Evolutionary conservation across 2,329 filamentous ascomycete genomes (phyloP).

Genomic region (Mycosphaerella arachidis): DNA sequence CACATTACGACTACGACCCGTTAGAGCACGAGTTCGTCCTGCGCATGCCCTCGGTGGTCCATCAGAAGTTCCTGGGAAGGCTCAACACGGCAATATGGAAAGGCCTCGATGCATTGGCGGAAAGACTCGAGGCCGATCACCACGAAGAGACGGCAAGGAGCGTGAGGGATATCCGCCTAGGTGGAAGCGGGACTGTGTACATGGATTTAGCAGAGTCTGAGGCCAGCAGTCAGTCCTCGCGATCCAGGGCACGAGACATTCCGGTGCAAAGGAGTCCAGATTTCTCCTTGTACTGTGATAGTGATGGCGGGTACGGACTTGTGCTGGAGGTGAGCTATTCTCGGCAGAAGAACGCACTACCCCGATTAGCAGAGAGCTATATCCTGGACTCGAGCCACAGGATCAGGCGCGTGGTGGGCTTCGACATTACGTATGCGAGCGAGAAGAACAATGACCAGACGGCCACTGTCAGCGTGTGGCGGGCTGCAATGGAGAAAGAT

Average conservation of each 20-base stretch:
- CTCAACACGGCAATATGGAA: constrained; percentile 1
- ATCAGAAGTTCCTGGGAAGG: constrained; percentile 11
- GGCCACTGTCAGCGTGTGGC: constrained; percentile 33
- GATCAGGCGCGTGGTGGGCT: constrained; percentile 32
- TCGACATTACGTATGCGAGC: constrained; percentile 32
- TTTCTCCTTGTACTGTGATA: constrained; percentile 5
- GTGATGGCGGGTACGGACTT: neutral
- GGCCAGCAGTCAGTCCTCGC: constrained; percentile 10
- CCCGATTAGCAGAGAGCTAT: constrained; percentile 32
- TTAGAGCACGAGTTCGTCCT: constrained; percentile 6
- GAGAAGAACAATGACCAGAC: constrained; percentile 15
- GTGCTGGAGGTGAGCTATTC: constrained; percentile 34
- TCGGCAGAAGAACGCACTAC: constrained; percentile 29
- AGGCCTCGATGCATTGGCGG: constrained; percentile 1
- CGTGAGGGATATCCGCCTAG: constrained; percentile 3
- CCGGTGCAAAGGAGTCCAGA: constrained; percentile 9
- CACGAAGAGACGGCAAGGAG: neutral
- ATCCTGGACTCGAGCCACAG: constrained; percentile 28
- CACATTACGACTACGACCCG: constrained; percentile 15
- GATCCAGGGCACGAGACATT: neutral
- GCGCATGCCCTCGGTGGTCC: constrained; percentile 17
- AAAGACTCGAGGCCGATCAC: neutral
- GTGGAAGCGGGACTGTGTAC: constrained; percentile 10
- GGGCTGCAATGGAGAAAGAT: constrained; percentile 19
- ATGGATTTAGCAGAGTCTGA: constrained; percentile 5